These are phyloP conservation scores for Fusarium nygamai DNA, from an alignment of 2,329 filamentous ascomycete species.

Conservation along the genomic window DNA sequence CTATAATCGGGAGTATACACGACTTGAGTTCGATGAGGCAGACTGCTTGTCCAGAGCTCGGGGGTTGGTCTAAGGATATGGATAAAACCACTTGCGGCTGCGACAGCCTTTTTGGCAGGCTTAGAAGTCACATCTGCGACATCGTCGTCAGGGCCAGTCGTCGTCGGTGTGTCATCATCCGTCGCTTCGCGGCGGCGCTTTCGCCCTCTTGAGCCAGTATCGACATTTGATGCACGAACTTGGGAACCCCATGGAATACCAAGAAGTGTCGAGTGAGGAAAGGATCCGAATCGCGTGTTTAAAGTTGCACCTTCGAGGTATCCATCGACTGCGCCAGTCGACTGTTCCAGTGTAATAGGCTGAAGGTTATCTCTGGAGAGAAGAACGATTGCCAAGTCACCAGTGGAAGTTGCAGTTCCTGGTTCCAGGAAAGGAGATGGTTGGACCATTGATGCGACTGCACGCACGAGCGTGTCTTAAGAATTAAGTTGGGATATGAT, in stretches of 20 bases:
- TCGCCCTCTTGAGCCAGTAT: conserved; percentile 88
- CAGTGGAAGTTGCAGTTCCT: conserved; percentile 67
- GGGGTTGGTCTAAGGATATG: conserved; percentile 83
- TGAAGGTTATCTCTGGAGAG: conserved; percentile 87
- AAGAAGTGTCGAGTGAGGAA: conserved; percentile 81
- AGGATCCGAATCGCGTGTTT: conserved; percentile 94
- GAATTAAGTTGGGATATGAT: neutral
- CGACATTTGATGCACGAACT: conserved; percentile 86
- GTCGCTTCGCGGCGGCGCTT: conserved; percentile 65
- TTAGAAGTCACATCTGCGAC: conserved; percentile 46
- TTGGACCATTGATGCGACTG: conserved; percentile 47
- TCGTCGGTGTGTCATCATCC: conserved; percentile 55
- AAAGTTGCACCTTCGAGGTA: conserved; percentile 82
- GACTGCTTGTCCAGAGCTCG: conserved; percentile 81
- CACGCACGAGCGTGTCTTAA: neutral
- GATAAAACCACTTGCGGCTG: conserved; percentile 75
- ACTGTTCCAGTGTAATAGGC: conserved; percentile 74
- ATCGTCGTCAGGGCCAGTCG: conserved; percentile 49
- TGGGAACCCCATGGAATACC: conserved; percentile 90
- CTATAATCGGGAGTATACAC: conserved; percentile 90
- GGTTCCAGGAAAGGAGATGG: conserved; percentile 84
- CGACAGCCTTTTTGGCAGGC: conserved; percentile 58
- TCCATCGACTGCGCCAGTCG: conserved; percentile 71
- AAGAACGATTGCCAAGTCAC: conserved; percentile 83
- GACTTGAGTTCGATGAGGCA: conserved; percentile 86